Conservation (phyloP, 108 stramenopile species). For the Epithemia pelagica region DNA sequence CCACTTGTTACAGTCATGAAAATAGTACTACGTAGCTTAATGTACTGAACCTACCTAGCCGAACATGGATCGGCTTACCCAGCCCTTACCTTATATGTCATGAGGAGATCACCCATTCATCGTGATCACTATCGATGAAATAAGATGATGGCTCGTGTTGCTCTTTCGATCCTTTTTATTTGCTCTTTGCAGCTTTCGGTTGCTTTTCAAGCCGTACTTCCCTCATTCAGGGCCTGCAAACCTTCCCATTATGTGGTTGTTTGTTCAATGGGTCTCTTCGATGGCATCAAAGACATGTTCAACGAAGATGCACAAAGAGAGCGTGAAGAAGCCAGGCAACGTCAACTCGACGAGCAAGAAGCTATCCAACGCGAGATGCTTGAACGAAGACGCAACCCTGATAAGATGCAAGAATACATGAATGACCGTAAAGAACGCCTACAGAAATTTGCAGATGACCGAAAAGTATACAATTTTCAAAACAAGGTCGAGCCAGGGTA, state of each 20-base stretch:
- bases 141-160: too few species aligned
- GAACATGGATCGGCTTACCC: too few species aligned
- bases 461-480: constrained; percentile 31
- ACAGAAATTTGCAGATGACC: constrained; percentile 20
- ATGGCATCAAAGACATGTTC: constrained; percentile 14
- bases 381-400: constrained; percentile 31
- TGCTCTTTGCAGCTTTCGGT: not conserved
- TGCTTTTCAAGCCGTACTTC: not conserved
- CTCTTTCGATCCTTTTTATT: too few species aligned
- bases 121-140: too few species aligned
- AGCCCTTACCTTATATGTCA: too few species aligned
- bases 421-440: constrained; percentile 7
- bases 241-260: not conserved
- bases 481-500: constrained; percentile 9
- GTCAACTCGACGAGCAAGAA: constrained; percentile 24
- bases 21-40: too few species aligned
- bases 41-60: too few species aligned
- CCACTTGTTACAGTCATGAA: too few species aligned
- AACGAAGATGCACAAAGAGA: constrained; percentile 31
- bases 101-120: too few species aligned
- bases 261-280: not conserved
- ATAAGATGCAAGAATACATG: constrained; percentile 27
- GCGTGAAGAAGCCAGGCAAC: constrained; percentile 11
- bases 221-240: too few species aligned
- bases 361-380: constrained; percentile 27